Evolutionary conservation across 2,329 filamentous ascomycete genomes (phyloP).

Genomic region (Claviceps maximensis): DNA sequence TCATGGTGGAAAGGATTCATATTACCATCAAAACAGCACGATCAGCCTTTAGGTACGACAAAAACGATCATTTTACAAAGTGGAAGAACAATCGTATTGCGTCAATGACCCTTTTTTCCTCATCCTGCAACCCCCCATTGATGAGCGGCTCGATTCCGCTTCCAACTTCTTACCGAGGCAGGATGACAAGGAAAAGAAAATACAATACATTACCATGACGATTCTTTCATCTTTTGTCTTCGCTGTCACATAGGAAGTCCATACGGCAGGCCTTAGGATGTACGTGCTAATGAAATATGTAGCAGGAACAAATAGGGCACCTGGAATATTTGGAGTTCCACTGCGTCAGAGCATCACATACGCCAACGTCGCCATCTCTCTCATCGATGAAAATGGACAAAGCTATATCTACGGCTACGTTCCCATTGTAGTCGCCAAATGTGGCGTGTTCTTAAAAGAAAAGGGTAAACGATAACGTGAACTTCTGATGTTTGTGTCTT

Average conservation of each 20-base stretch:
- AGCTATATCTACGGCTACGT: constrained; percentile 99
- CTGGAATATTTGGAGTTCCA: constrained; percentile 88
- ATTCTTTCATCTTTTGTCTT: background rate
- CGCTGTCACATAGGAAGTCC: too few species aligned
- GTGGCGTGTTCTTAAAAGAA: constrained; percentile 92
- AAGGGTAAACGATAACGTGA: constrained; percentile 51
- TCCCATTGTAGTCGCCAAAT: constrained; percentile 95
- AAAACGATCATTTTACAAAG: background rate
- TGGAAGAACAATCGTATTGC: too few species aligned
- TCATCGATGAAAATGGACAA: constrained; percentile 81
- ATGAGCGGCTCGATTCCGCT: background rate
- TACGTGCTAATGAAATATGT: background rate
- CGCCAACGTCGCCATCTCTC: constrained; percentile 93
- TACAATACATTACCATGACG: too few species aligned
- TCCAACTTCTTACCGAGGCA: background rate
- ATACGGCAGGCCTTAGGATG: background rate
- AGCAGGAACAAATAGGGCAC: constrained; percentile 33
- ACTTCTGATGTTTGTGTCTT: background rate
- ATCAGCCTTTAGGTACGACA: constrained; percentile 36
- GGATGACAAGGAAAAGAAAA: too few species aligned
- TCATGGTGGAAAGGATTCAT: constrained; percentile 98
- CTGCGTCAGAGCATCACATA: constrained; percentile 91
- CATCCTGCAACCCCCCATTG: background rate
- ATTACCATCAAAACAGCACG: constrained; percentile 45
- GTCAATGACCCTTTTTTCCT: background rate